phyloP scores from a whole-genome alignment of 495 filamentous ascomycete species.

The Aspergillus funiculosus region DNA sequence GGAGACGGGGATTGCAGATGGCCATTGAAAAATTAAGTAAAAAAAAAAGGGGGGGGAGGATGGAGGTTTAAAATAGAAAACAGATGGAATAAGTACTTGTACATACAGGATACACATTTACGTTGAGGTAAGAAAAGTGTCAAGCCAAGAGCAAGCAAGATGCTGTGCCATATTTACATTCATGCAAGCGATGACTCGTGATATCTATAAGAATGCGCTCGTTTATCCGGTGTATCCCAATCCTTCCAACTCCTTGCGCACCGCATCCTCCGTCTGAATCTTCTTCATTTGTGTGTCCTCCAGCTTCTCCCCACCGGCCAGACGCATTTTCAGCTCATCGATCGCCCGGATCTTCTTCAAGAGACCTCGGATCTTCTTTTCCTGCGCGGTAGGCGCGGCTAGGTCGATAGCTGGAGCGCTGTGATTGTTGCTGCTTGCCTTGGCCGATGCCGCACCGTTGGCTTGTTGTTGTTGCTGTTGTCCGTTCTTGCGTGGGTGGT shows the following conservation, averaged over 20 bases:
- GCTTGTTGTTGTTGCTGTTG: conserved; percentile 27
- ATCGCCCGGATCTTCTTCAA: conserved; percentile 97
- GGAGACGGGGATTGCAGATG: conserved; percentile 26
- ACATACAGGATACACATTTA: conserved; percentile 8
- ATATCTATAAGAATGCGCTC: neutral
- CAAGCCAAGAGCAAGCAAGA: conserved; percentile 3
- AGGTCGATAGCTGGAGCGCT: conserved; percentile 20
- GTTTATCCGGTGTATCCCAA: conserved; percentile 48
- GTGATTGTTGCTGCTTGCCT: conserved; percentile 36
- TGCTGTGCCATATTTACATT: conserved; percentile 12
- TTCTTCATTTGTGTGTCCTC: conserved; percentile 99
- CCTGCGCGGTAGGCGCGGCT: conserved; percentile 44
- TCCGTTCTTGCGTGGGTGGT: conserved; percentile 25
- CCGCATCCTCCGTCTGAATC: conserved; percentile 78
- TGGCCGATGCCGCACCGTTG: conserved; percentile 37
- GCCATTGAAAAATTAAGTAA: conserved; percentile 12
- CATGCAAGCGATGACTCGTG: neutral
- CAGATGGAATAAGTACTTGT: neutral
- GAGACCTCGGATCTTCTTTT: conserved; percentile 86
- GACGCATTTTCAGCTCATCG: conserved; percentile 93
- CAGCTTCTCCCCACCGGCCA: conserved; percentile 88
- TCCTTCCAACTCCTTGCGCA: conserved; percentile 73
- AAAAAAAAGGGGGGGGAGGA: no score
- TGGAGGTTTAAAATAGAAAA: no score
- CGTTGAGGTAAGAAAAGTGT: no score